Evolutionary conservation across 2,329 filamentous ascomycete species (phyloP).

Genomic region (Alternaria triticimaculans): DNA sequence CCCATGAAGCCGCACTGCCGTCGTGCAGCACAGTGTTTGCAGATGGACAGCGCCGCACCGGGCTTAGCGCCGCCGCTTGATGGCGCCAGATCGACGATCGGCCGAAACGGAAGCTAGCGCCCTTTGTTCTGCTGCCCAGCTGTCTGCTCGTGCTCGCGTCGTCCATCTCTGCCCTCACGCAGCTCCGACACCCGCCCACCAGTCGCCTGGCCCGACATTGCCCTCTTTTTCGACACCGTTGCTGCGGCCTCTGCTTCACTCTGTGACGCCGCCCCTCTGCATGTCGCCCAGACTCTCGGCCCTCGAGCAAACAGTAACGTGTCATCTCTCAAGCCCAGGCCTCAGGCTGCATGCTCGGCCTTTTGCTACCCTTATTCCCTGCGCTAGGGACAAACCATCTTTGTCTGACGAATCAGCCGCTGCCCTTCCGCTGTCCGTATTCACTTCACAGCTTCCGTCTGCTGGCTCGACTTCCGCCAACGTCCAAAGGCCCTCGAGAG

Average conservation of each 20-base stretch:
- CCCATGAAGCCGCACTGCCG: conserved; percentile 6
- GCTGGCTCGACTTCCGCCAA: conserved; percentile 1
- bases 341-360: conserved; percentile 12
- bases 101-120: conserved; percentile 11
- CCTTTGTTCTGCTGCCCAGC: background rate
- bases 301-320: conserved; percentile 8
- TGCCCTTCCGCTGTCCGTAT: conserved; percentile 1
- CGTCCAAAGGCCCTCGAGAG: background rate
- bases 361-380: conserved; percentile 12
- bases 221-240: background rate
- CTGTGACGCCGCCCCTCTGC: background rate
- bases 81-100: conserved; percentile 12
- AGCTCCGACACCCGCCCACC: background rate
- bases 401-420: conserved; percentile 14
- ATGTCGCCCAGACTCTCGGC: background rate
- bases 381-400: conserved; percentile 5
- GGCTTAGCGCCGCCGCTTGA: conserved; percentile 4
- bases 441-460: background rate
- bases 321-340: conserved; percentile 15
- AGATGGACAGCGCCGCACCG: background rate
- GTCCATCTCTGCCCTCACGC: background rate
- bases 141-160: background rate
- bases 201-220: background rate
- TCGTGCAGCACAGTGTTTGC: background rate
- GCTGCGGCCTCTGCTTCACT: conserved; percentile 5